phyloP scores from a whole-genome alignment of 805 yeast genomes.

The Monosporozyma solicola region DNA sequence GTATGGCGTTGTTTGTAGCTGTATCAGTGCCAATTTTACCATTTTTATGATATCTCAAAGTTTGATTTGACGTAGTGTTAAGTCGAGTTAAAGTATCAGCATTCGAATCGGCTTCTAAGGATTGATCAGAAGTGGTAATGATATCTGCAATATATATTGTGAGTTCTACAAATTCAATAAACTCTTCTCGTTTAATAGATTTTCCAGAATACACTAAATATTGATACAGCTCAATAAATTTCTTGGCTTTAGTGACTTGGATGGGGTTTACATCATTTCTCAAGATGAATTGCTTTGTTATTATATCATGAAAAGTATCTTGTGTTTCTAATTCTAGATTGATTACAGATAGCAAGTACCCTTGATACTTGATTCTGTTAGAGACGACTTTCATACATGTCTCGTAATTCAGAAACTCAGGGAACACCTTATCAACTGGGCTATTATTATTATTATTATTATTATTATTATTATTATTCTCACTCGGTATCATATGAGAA shows the following conservation, averaged over 20 bases:
- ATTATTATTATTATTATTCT: conserved; percentile 3
- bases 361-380: conserved; percentile 46
- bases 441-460: neutral
- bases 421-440: conserved; percentile 21
- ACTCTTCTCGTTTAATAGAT: conserved; percentile 48
- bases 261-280: conserved; percentile 4
- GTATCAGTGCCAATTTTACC: neutral
- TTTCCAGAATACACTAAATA: conserved; percentile 56
- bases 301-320: conserved; percentile 20
- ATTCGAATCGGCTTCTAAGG: neutral
- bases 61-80: neutral
- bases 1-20: neutral
- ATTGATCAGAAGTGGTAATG: conserved; percentile 12
- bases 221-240: conserved; percentile 53
- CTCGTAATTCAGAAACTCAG: conserved; percentile 38
- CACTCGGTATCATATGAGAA: conserved; percentile 15
- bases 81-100: neutral
- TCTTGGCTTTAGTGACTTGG: conserved; percentile 15
- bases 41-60: neutral
- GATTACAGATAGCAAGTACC: conserved; percentile 32
- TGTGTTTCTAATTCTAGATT: conserved; percentile 20
- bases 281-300: conserved; percentile 15
- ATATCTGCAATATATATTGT: conserved; percentile 30
- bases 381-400: conserved; percentile 53
- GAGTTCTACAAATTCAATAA: conserved; percentile 48